Conservation (phyloP, 306 rosid genomes). For the Cicer judaicum region DNA sequence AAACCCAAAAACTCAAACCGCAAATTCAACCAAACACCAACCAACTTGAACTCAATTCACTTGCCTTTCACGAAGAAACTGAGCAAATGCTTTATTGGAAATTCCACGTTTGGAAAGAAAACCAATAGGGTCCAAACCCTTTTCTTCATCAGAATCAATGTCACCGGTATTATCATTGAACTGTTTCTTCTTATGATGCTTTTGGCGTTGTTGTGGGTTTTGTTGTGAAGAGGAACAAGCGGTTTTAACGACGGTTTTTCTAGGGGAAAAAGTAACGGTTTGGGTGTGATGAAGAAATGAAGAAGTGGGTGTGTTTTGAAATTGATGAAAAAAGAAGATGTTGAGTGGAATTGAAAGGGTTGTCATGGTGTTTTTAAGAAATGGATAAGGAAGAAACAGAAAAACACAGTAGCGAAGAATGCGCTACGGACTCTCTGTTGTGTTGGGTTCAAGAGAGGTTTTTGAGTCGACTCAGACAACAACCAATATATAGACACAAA, state of each 20-base stretch:
- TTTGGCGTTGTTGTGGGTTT: conserved; percentile 54
- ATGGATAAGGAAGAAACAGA: conserved; percentile 30
- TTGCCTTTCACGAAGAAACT: conserved; percentile 92
- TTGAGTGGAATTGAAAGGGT: conserved; percentile 55
- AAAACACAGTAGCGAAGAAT: neutral
- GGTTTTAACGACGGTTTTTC: conserved; percentile 44
- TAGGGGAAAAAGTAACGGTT: conserved; percentile 54
- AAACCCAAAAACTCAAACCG: conserved; percentile 30
- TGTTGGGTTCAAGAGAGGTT: conserved; percentile 56
- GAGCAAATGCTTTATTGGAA: conserved; percentile 79
- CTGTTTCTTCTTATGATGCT: conserved; percentile 39
- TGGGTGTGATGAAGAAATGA: conserved; percentile 48
- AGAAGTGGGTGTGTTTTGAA: conserved; percentile 36
- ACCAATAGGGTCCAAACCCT: conserved; percentile 82
- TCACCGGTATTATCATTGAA: conserved; percentile 43
- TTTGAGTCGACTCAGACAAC: conserved; percentile 53
- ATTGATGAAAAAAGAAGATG: conserved; percentile 47
- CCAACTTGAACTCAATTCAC: neutral
- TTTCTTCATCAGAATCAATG: conserved; percentile 54
- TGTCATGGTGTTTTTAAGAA: conserved; percentile 33
- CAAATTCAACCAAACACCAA: neutral
- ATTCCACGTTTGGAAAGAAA: conserved; percentile 79
- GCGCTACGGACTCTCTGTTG: neutral
- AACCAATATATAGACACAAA: neutral
- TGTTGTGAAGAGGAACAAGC: conserved; percentile 75